Base-by-base conservation (phyloP, 495 filamentous ascomycete species). In the Aspergillus steynii region DNA sequence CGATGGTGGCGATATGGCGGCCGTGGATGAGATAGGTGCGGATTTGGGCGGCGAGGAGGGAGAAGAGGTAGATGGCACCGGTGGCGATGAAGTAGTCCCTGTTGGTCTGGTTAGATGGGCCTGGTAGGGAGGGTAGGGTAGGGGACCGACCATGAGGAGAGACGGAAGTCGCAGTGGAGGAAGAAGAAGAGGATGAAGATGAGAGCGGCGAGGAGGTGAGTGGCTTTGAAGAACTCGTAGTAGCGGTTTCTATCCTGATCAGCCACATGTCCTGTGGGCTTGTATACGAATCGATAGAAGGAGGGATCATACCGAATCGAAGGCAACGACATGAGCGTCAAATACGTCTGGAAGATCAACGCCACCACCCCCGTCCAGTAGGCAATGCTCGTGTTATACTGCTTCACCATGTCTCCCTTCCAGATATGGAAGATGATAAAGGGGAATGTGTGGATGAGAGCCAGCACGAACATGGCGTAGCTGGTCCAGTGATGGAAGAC, bases 51-150 rank as follows among this genome's bases (percentile, higher is more conserved):
- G 77, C 72, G 45, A 79, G 48, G 29, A 81, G 71, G 7, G 74
- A 78, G 2, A 71, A 31, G 5, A 79, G 53, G 67, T 85, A 87
- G 27, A 88, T 62, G 1, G 74, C 72, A 0, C 69, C 82, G 0
- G 80, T 76, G 5, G 83, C 82, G 63, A 87, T 84, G 62, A 87
- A 86, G 65, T 88, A 88, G 64, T 86, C 82, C 79, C 77, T 81
- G 55, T 12, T 14, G 53, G 45, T 15, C 32, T 28, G 29, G 27
- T 55, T n/a, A 31, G 57, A 14, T 34, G 34, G 15, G 34, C 37
- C 60, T 52, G 66, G 50, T 50, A 12, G 27, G 25, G 20, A 56
- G 52, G 20, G 14, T 54, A n/a, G 12, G 0, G 29, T 51, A 14
- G 10, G 27, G 5, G 29, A 53, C 71, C 12, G 68, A 82, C 84